Conservation (phyloP, 495 filamentous ascomycete species). For the Lasiosphaeria miniovina region DNA sequence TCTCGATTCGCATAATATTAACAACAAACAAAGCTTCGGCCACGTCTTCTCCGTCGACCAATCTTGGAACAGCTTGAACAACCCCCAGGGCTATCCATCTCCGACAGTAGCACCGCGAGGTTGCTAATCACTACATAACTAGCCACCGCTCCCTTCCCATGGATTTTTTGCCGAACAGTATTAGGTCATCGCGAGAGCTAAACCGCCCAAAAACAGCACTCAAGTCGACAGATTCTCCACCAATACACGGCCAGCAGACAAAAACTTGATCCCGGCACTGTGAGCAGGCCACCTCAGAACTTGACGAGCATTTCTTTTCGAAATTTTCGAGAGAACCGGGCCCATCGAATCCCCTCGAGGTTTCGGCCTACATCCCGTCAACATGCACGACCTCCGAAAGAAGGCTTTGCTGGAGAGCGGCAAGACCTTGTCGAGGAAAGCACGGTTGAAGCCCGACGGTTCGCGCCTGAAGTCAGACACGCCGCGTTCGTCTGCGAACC, state of each 20-base stretch:
- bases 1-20: too few relatives aligned
- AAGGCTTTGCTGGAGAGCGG: conserved; percentile 75
- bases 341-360: not conserved
- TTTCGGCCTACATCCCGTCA: conserved; percentile 16
- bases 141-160: not conserved
- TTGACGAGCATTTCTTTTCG: not conserved
- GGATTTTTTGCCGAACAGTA: not conserved
- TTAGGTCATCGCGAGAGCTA: not conserved
- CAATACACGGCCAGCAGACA: not conserved
- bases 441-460: conserved; percentile 68
- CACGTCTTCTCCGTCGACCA: too few relatives aligned
- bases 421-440: conserved; percentile 92
- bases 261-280: not conserved
- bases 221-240: not conserved
- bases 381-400: conserved; percentile 76
- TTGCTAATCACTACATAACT: not conserved
- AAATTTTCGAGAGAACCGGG: not conserved
- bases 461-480: conserved; percentile 27
- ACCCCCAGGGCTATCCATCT: not conserved
- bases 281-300: not conserved
- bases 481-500: conserved; percentile 51
- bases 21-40: too few relatives aligned
- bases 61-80: too few relatives aligned
- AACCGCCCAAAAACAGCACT: not conserved
- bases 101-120: not conserved